phyloP scores from a whole-genome alignment of 148 eudicot genomes.

The Rhododendron williamsianum region DNA sequence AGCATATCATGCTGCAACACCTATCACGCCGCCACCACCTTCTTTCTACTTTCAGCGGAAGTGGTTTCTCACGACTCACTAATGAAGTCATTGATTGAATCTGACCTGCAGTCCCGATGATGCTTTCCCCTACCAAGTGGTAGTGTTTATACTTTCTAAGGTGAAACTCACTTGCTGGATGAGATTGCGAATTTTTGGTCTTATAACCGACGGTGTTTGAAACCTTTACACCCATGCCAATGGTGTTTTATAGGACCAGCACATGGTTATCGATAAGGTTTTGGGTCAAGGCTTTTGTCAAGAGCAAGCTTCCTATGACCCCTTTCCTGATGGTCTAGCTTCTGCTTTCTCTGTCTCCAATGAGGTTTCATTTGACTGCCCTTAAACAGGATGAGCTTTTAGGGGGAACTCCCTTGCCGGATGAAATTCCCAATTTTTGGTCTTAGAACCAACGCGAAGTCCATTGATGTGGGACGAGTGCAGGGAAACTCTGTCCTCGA shows the following conservation, averaged over 20 bases:
- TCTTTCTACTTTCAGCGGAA: not conserved
- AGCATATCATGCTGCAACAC: not conserved
- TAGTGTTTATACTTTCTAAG: not conserved
- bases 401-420: not conserved
- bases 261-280: not conserved
- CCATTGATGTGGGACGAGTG: not conserved
- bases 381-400: too few relatives aligned
- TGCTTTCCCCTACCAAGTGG: not conserved
- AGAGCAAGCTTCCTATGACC: not conserved
- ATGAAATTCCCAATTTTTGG: not conserved
- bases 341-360: not conserved
- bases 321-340: not conserved
- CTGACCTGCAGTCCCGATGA: not conserved
- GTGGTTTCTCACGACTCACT: not conserved
- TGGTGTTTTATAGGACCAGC: not conserved
- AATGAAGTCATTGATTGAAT: not conserved
- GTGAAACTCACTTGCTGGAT: not conserved
- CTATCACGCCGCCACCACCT: not conserved
- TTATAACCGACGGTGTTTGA: not conserved
- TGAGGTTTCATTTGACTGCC: not conserved
- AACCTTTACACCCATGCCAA: not conserved
- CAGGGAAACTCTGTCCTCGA: not conserved
- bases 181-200: not conserved
- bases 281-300: not conserved
- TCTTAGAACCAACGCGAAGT: not conserved